Conservation (phyloP, 352 stramenopile species). For the Phytopythium delawarense region DNA sequence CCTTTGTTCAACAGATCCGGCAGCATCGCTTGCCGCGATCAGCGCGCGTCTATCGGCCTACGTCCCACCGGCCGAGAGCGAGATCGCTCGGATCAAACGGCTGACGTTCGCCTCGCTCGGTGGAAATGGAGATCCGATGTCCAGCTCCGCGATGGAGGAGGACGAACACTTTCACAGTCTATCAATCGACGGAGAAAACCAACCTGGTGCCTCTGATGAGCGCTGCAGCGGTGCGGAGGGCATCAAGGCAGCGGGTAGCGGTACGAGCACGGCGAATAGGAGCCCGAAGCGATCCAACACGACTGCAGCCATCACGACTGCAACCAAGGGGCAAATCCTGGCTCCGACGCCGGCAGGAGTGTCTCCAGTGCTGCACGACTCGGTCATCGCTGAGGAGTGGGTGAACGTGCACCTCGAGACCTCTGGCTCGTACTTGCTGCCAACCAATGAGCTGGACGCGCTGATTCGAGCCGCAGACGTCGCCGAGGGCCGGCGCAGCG, state of each 20-base stretch:
- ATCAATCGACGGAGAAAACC: no score
- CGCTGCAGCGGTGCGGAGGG: background rate
- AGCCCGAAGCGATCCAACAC: background rate
- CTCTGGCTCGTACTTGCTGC: conserved; percentile 43
- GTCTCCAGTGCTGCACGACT: conserved; percentile 45
- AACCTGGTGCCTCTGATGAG: background rate
- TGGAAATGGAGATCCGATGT: background rate
- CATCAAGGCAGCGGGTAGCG: background rate
- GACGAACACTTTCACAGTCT: background rate
- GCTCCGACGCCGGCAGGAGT: background rate
- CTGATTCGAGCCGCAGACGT: conserved; percentile 24
- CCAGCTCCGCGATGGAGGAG: background rate
- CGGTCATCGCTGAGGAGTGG: conserved; percentile 73
- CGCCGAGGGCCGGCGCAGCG: conserved; percentile 10
- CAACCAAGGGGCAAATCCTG: background rate
- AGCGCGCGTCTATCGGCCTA: conserved; percentile 48
- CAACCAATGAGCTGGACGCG: conserved; percentile 36
- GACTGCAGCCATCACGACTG: background rate
- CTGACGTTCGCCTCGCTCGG: background rate
- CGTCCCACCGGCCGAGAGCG: conserved; percentile 55
- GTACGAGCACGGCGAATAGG: background rate
- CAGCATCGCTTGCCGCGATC: conserved; percentile 51
- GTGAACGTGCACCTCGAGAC: conserved; percentile 74
- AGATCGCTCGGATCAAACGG: conserved; percentile 70
- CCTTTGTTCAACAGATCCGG: conserved; percentile 19